Evolutionary conservation across 805 yeast genomes (phyloP), one percentile per base, ranked within the genome.

Genomic region (Yarrowia phangngaensis): DNA sequence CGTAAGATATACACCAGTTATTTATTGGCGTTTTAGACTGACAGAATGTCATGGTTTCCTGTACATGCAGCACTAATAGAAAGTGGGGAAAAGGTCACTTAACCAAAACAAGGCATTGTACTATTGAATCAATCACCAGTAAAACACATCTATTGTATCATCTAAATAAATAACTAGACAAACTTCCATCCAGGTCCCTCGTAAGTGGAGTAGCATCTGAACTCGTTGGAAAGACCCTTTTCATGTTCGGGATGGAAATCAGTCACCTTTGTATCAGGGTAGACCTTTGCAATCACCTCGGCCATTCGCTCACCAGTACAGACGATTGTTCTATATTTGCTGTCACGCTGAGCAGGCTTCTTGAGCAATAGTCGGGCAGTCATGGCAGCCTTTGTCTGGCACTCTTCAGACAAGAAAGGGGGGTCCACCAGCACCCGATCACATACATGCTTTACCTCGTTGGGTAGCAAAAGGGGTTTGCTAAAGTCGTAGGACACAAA

Each of bases 241-340:
- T 79, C 80, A 60, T 88, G 96, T 55, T 81, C 82, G 1, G 96
- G 96, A 30, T 65, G 61, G 61, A 83, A 88, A 26, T 72, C 68
- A 0, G 95, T 88, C 45, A 79, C 71, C 16, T 67, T 58, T 1
- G 82, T 71, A 33, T 74, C 84, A 4, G 87, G 84, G 58, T 86
- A 87, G 13, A 73, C 74, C 40, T 72, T 66, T 24, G 67, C 60
- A 26, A 87, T 76, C n/a, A 82, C 64, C 2, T 74, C 73, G 16
- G 71, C 70, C 89, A 89, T 88, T 63, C 95, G 73, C 66, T 88
- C 95, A 27, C 96, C 96, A 1, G 97, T 88, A 55, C 90, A 83
- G 4, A 84, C 75, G n/a, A 86, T 73, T 26, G 84, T 60, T 20
- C 52, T 30, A 33, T 51, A 51, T 26, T 53, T 32, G 32, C 23